Base-by-base conservation (phyloP, 257 asterid species). In the Solanum megistacrolobum region DNA sequence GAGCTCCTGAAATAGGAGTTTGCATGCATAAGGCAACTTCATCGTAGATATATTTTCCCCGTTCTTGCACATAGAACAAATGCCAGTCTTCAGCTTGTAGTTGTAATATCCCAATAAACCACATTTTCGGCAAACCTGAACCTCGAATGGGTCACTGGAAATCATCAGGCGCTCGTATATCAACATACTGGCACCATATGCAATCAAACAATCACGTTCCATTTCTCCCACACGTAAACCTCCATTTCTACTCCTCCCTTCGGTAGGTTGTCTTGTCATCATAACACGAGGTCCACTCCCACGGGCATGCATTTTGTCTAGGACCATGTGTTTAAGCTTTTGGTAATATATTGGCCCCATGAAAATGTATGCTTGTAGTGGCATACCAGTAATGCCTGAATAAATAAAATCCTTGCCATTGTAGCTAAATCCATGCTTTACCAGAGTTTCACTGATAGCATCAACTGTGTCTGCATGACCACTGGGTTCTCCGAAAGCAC, bases 311-410 rank as follows among this genome's bases (percentile, higher is more conserved):
- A 97, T 97, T 91, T 97, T 97, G 88, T 97, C 99, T 71, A 97
- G 91, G 60, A 97, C 99, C 99, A 97, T 96, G 93, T 97, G 99
- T 91, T 97, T 97, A 90, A 97, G 93, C 93, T 96, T 97, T 88
- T 97, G 99, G 94, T 97, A 97, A 90, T 97, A 97, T 90, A 97
- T 97, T 86, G 99, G 99, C 16, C 99, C 99, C 99, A 97, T 97
- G 92, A 96, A 97, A 73, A 97, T 95, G 87, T 97, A 97, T 76
- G 98, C 98, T 91, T 97, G 98, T 76, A 97, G 90, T 60, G 99
- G 99, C 93, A 93, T 94, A 34, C 99, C 99, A 60, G 97, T 95
- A 89, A 96, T 95, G 86, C 99, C 99, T 94, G 93, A 41, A 90
- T 86, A 85, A 87, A 97, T 87, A 73, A 97, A 92, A 92, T 97